A percentile compares a stretch with the other conserved stretches of the same genome.
phyloP scores from a whole-genome alignment of 2,329 filamentous ascomycete genomes.

The Hymenoscyphus occultus region DNA sequence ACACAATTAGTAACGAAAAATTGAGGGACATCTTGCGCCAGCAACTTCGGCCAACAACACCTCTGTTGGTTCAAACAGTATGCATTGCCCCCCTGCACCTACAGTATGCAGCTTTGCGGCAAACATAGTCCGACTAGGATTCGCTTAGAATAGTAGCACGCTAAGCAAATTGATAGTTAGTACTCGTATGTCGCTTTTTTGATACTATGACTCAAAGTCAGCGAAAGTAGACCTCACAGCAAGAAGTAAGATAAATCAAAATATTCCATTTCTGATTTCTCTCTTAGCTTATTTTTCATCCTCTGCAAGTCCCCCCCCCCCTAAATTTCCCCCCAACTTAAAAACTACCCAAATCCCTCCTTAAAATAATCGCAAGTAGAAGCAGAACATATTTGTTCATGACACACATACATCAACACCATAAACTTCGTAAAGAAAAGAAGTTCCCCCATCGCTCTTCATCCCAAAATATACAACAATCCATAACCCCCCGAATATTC shows the following conservation, averaged over 20 bases:
- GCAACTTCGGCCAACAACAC: not conserved
- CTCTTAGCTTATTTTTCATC: too few species aligned
- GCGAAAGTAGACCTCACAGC: too few species aligned
- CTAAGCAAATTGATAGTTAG: too few species aligned
- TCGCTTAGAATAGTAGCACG: too few species aligned
- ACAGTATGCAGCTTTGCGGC: not conserved
- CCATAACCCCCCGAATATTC: not conserved
- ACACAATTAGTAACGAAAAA: too few species aligned
- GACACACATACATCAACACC: slow-evolving; percentile 11
- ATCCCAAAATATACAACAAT: not conserved
- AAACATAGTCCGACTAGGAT: not conserved
- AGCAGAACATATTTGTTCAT: slow-evolving; percentile 10
- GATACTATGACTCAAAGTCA: too few species aligned
- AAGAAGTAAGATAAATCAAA: too few species aligned
- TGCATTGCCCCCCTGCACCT: not conserved
- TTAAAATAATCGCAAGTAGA: not conserved
- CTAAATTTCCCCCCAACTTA: not conserved
- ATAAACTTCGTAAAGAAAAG: slow-evolving; percentile 16
- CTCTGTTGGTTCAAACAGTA: not conserved
- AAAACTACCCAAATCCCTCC: not conserved
- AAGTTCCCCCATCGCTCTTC: slow-evolving; percentile 1
- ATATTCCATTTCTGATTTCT: too few species aligned
- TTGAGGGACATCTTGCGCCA: not conserved
- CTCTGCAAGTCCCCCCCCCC: too few species aligned
- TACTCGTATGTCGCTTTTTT: too few species aligned